Percentiles rank a stretch among this genome's conserved stretches.
phyloP scores from a whole-genome alignment of 140 eudicot genomes.

The Cichorium intybus region DNA sequence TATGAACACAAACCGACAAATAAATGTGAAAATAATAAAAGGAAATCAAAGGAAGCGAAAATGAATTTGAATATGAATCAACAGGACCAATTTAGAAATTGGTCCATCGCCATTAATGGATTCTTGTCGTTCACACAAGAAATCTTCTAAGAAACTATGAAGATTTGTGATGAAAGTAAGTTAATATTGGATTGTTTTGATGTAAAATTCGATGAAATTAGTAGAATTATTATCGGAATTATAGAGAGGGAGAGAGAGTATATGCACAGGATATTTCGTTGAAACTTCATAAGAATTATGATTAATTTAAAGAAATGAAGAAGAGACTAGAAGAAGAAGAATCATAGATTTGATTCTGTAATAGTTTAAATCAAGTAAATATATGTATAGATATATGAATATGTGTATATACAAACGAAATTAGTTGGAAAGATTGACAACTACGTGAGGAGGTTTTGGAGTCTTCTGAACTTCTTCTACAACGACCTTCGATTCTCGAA shows the following conservation, averaged over 20 bases:
- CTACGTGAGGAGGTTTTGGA: constrained; percentile 44
- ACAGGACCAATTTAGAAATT: background rate
- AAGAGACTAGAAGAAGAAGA: background rate
- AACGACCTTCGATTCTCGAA: constrained; percentile 28
- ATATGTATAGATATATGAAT: background rate
- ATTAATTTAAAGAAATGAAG: background rate
- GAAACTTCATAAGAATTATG: background rate
- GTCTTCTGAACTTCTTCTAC: constrained; percentile 37
- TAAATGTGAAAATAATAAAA: background rate
- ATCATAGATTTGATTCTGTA: background rate
- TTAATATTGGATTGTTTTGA: no score
- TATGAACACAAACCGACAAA: background rate
- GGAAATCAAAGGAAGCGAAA: background rate
- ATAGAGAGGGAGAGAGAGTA: no score
- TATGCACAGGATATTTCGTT: background rate
- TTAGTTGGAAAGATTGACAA: constrained; percentile 32
- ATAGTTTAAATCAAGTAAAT: constrained; percentile 6
- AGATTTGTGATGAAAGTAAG: no score
- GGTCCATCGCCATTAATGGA: background rate
- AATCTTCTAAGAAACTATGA: background rate
- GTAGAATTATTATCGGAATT: background rate
- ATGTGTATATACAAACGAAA: constrained; percentile 13
- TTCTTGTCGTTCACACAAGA: background rate
- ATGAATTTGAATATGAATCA: background rate
- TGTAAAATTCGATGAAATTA: no score